phyloP scores from a whole-genome alignment of 768 basidiomycete species.

The Lactarius akahatsu region DNA sequence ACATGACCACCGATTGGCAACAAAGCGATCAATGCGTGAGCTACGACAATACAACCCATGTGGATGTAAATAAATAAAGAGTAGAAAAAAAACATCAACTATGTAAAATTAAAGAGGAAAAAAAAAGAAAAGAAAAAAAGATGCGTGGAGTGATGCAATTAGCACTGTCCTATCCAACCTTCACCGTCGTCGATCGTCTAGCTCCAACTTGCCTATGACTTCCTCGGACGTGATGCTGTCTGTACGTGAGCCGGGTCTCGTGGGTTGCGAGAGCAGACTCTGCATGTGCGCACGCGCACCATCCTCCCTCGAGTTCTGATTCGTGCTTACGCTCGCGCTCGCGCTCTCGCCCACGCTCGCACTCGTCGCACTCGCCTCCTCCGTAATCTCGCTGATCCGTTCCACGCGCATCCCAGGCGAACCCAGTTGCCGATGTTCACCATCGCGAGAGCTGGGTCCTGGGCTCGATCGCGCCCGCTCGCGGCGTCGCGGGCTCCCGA shows the following conservation, averaged over 20 bases:
- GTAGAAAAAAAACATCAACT: background rate
- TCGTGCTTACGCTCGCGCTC: constrained; percentile 14
- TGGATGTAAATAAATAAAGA: constrained; percentile 4
- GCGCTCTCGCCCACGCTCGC: constrained; percentile 15
- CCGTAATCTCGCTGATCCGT: constrained; percentile 30
- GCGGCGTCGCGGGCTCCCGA: constrained; percentile 40
- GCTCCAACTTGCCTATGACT: constrained; percentile 56
- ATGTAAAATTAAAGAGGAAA: background rate
- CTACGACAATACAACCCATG: constrained; percentile 23
- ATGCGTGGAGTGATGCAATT: constrained; percentile 4
- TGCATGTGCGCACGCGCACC: constrained; percentile 27
- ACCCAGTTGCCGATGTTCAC: constrained; percentile 11
- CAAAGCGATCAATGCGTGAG: constrained; percentile 20
- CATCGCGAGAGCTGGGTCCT: constrained; percentile 19
- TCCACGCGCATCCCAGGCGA: constrained; percentile 24
- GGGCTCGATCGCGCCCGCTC: constrained; percentile 32
- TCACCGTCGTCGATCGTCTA: constrained; percentile 32
- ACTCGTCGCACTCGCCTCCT: constrained; percentile 20
- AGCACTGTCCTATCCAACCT: constrained; percentile 13
- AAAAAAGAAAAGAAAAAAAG: background rate
- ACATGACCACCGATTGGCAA: constrained; percentile 1
- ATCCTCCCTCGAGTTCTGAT: constrained; percentile 27
- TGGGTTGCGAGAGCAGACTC: constrained; percentile 25
- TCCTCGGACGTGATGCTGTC: constrained; percentile 47
- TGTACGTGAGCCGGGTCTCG: constrained; percentile 40